Evolutionary conservation across 345 rosid genomes (phyloP).

Genomic region (Populus davidiana): DNA sequence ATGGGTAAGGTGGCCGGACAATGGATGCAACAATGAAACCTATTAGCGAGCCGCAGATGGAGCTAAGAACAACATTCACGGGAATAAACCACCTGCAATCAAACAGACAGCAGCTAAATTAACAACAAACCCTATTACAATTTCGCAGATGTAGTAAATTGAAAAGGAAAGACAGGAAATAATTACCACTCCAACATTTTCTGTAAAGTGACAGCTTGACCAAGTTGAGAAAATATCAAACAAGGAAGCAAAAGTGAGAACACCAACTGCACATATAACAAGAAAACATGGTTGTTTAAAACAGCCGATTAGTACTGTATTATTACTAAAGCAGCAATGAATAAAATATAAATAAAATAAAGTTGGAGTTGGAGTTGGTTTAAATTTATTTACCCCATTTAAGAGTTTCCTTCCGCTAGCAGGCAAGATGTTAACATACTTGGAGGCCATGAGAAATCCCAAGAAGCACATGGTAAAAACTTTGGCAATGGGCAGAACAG

Average conservation of each 20-base stretch:
- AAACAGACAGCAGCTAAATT: background rate
- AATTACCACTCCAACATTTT: slow-evolving; percentile 85
- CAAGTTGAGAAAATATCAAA: slow-evolving; percentile 93
- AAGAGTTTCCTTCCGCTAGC: slow-evolving; percentile 82
- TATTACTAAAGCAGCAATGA: background rate
- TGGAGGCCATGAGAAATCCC: slow-evolving; percentile 98
- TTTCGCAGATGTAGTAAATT: background rate
- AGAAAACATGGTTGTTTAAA: background rate
- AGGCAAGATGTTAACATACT: slow-evolving; percentile 86
- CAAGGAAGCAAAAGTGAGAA: slow-evolving; percentile 97
- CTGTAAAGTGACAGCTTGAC: slow-evolving; percentile 79
- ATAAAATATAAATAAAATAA: background rate
- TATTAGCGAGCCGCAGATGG: slow-evolving; percentile 73
- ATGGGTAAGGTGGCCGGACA: slow-evolving; percentile 89
- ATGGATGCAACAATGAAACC: slow-evolving; percentile 62
- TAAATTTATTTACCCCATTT: slow-evolving; percentile 70
- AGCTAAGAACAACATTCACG: slow-evolving; percentile 66
- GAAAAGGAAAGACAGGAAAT: background rate
- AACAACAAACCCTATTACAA: background rate
- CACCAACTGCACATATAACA: slow-evolving; percentile 58
- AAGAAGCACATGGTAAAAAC: slow-evolving; percentile 91
- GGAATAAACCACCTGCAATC: slow-evolving; percentile 97
- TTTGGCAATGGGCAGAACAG: slow-evolving; percentile 91
- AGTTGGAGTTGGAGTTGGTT: background rate
- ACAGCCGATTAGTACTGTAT: background rate